Evolutionary conservation across 2,329 filamentous ascomycete genomes (phyloP).

Genomic region (Salinomyces thailandicus): DNA sequence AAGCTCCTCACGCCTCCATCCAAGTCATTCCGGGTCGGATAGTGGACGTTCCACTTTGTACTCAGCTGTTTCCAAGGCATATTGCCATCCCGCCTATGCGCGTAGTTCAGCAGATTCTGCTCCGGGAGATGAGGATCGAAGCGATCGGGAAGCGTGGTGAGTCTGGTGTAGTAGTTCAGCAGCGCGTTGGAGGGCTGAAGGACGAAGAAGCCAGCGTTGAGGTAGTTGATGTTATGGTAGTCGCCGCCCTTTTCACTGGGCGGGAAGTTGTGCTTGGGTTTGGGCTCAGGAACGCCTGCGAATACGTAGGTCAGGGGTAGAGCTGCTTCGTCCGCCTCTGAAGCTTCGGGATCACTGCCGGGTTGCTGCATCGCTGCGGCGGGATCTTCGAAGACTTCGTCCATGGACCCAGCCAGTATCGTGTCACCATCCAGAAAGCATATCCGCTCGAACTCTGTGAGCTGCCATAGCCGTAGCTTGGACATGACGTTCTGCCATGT

Average conservation of each 20-base stretch:
- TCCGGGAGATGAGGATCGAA: constrained; percentile 27
- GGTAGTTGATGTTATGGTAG: constrained; percentile 22
- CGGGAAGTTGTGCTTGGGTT: constrained; percentile 26
- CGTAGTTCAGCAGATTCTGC: constrained; percentile 30
- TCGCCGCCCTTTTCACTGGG: constrained; percentile 21
- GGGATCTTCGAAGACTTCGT: constrained; percentile 27
- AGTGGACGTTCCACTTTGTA: constrained; percentile 31
- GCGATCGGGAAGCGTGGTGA: constrained; percentile 21
- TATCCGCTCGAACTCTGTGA: constrained; percentile 29
- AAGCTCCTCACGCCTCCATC: constrained; percentile 27
- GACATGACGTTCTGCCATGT: constrained; percentile 28
- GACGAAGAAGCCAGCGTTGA: constrained; percentile 32
- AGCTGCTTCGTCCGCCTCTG: constrained; percentile 16
- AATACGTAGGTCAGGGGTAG: constrained; percentile 26
- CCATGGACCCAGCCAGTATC: constrained; percentile 20
- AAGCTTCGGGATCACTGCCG: constrained; percentile 5
- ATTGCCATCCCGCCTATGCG: constrained; percentile 25
- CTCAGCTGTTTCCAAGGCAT: constrained; percentile 32
- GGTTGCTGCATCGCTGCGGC: constrained; percentile 14
- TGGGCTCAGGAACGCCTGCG: constrained; percentile 26
- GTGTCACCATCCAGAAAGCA: constrained; percentile 28
- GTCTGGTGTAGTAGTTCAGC: constrained; percentile 25
- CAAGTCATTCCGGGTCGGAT: constrained; percentile 27
- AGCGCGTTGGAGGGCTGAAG: constrained; percentile 22
- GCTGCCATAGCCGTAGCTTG: constrained; percentile 31